Evolutionary conservation across 768 basidiomycete species (phyloP), one percentile per base, ranked within the genome.

Genomic region (Hygrocybe coccinea): DNA sequence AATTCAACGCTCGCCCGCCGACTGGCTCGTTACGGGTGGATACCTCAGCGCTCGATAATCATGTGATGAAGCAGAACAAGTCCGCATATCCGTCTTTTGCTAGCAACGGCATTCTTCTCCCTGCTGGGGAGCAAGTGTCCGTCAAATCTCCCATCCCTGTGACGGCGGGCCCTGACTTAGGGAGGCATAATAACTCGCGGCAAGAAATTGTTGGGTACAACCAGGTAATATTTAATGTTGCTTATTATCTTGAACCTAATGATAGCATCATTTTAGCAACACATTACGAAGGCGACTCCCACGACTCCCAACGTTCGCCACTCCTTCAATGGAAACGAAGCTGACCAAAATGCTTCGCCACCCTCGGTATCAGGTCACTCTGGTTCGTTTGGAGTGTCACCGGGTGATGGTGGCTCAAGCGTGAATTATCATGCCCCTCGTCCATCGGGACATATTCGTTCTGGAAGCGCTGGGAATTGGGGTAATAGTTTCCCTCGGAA

Each of bases 381-480:
- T 62, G 62, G 77, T 12, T 65, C 77, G 22, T 76, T 75, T 60
- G 62, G 71, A 10, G 63, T 81, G 52, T 71, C 78, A 17, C 76
- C 74, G 39, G 76, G 70, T 50, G 79, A 75, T 59, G 72, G 64
- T 38, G 71, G 66, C 60, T 68, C 73, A 43, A 67, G 55, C 38
- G 60, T 22, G 9, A 29, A 38, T 38, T 62, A 61, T 48, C 58
- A 62, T 53, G 57, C 68, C 21, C 57, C 70, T n/a, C 81, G 87
- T 55, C 73, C 74, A 25, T 82, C 76, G 54, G 85, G 86, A 36
- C 88, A 91, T 64, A 81, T 82, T 56, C 84, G 89, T 58, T 82
- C 87, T 43, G 89, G 89, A 45, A 90, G 88, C 67, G 86, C 85
- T 24, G 87, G 87, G 33, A 90, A 89, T 66, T 90, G 89, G 89